Conservation (phyloP, 495 filamentous ascomycete genomes). For the Platismatia glauca region DNA sequence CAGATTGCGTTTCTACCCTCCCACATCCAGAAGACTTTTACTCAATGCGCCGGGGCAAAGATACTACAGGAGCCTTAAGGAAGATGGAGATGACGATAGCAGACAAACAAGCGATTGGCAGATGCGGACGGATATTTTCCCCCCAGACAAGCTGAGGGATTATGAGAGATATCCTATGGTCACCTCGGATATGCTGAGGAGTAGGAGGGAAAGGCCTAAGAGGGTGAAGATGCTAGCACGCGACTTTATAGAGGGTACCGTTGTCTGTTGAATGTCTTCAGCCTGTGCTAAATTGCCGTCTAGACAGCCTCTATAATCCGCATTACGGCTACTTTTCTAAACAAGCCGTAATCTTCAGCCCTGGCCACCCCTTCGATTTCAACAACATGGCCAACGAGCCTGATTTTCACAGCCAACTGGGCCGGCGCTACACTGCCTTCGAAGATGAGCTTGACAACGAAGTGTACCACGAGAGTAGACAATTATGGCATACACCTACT, state of each 20-base stretch:
- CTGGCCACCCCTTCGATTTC: constrained; percentile 91
- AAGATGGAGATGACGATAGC: constrained; percentile 20
- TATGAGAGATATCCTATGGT: constrained; percentile 73
- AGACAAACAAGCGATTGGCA: constrained; percentile 59
- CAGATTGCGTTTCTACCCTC: constrained; percentile 41
- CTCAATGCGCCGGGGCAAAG: constrained; percentile 13
- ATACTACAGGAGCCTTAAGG: constrained; percentile 10
- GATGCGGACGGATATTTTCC: constrained; percentile 62
- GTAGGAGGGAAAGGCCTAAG: constrained; percentile 63
- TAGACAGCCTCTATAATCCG: constrained; percentile 95
- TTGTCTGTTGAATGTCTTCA: constrained; percentile 1
- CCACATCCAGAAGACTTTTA: constrained; percentile 31
- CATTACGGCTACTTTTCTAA: constrained; percentile 98
- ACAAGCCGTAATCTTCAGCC: constrained; percentile 90
- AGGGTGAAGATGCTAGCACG: constrained; percentile 92
- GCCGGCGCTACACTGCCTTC: constrained; percentile 75
- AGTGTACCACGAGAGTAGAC: constrained; percentile 62
- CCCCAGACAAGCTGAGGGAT: constrained; percentile 68
- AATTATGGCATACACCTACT: constrained; percentile 97
- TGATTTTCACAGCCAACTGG: constrained; percentile 67
- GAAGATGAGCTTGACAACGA: constrained; percentile 75
- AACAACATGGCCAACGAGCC: constrained; percentile 67
- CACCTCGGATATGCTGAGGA: constrained; percentile 66
- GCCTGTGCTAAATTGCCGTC: constrained; percentile 1
- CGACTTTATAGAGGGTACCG: constrained; percentile 91